A percentile compares a stretch with the other conserved stretches of the same genome.
Evolutionary conservation across 768 basidiomycete species (phyloP).

Genomic region (Xanthoconium purpureum): DNA sequence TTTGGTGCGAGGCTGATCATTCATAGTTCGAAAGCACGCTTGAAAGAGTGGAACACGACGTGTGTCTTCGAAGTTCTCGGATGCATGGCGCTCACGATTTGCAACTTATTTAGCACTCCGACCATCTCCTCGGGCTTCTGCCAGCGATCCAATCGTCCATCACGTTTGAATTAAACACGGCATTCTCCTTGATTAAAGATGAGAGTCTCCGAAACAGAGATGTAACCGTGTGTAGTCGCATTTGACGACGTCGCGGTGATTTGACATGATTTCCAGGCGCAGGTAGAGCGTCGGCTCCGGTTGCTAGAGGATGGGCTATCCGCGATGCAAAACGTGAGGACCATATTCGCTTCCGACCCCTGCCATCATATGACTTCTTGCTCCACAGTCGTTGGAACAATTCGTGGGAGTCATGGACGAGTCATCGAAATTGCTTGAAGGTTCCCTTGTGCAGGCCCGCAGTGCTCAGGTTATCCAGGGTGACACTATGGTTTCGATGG

Average conservation of each 20-base stretch:
- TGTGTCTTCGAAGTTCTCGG: constrained; percentile 7
- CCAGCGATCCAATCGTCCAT: constrained; percentile 24
- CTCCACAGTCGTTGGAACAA: constrained; percentile 19
- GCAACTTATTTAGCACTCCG: constrained; percentile 23
- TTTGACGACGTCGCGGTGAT: background rate
- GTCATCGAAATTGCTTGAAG: constrained; percentile 31
- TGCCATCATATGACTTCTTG: constrained; percentile 16
- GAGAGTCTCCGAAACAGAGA: constrained; percentile 29
- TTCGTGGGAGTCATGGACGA: constrained; percentile 15
- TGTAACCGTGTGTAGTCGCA: constrained; percentile 18
- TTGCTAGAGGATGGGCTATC: constrained; percentile 23
- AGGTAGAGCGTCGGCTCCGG: constrained; percentile 29
- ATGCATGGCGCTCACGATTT: background rate
- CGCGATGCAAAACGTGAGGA: constrained; percentile 32
- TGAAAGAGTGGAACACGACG: constrained; percentile 22
- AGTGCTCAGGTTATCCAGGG: constrained; percentile 35
- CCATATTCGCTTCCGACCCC: constrained; percentile 4
- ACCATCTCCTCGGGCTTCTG: constrained; percentile 25
- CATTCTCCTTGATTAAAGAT: constrained; percentile 27
- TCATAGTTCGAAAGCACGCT: constrained; percentile 25
- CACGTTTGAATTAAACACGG: constrained; percentile 22
- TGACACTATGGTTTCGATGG: constrained; percentile 35
- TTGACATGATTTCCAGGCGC: constrained; percentile 24
- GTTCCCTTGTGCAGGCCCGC: constrained; percentile 31
- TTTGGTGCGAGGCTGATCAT: constrained; percentile 14